Base-by-base conservation (phyloP, 257 asterid genomes). In the Solanum medicagineum region DNA sequence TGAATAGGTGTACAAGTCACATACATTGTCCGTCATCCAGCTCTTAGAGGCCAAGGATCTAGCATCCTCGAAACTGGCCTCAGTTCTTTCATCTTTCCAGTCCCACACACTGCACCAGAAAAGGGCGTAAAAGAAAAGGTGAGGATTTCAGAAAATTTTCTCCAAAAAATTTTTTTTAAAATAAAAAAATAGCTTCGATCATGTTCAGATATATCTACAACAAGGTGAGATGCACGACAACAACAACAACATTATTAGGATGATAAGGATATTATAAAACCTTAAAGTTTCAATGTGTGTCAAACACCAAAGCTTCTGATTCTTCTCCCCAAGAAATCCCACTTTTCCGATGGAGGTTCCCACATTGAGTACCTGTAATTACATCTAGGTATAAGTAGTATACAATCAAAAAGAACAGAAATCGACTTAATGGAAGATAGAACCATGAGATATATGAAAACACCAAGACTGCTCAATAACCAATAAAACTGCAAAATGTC, bases 301-400 rank as follows among this genome's bases (percentile, higher is more conserved):
- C 87, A 93, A 89, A 89, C 98, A 97, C 98, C 99, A 97, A 84
- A 97, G 88, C 81, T 92, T 95, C 84, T 91, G 85, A 91, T 89
- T 92, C 73, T 65, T 74, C 84, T 88, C 89, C 60, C 98, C 98
- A 74, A 91, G 88, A 86, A 97, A 95, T 54, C 99, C 99, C 81
- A 97, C 88, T 89, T 92, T 95, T 70, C 96, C 98, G 63, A 97
- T 91, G 83, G 98, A 97, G 79, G 98, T 93, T 87, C 97, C 99
- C 84, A 94, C 95, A 82, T 97, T 97, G 71, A 93, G 84, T 60
- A 97, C 99, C 99, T 96, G 71, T 3, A 66, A 24, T 85, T 16
- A 47, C n/a, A 79, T 16, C 47, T 17, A 53, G 83, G 65, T 79
- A 9, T 79, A 53, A 79, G 83, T 16, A 53, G 83, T 63, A 53